phyloP scores from a whole-genome alignment of 331 rosid species.

The Phaseolus coccineus region DNA sequence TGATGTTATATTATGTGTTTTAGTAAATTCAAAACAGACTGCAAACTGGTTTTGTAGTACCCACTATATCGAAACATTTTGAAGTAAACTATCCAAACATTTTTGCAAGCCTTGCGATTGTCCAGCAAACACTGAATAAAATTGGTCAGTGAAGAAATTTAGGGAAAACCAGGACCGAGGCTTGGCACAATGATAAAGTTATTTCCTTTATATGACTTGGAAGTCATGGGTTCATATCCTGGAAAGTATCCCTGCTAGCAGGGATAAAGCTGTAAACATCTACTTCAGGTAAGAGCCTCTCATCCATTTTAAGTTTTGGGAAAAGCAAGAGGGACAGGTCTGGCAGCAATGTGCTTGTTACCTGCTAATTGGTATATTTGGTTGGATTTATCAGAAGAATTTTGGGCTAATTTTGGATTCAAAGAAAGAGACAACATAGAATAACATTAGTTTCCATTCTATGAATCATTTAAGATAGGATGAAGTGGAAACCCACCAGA shows the following conservation, averaged over 20 bases:
- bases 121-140: background rate
- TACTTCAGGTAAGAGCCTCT: too few species aligned
- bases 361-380: background rate
- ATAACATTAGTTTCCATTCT: background rate
- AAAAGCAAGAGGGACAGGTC: background rate
- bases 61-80: background rate
- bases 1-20: background rate
- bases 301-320: background rate
- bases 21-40: background rate
- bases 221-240: too few species aligned
- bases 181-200: too few species aligned
- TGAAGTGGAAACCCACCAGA: background rate
- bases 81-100: background rate
- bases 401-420: background rate
- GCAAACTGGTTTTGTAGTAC: conserved; percentile 3
- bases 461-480: background rate
- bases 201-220: too few species aligned
- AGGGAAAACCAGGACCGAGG: background rate
- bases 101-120: background rate
- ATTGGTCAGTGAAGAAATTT: background rate
- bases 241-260: too few species aligned
- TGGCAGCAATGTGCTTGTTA: background rate
- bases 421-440: background rate
- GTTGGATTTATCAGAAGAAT: background rate
- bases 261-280: too few species aligned